A percentile compares a stretch with the other conserved stretches of the same genome.
phyloP scores from a whole-genome alignment of 768 basidiomycete genomes.

The Tylopilus rubrobrunneus region DNA sequence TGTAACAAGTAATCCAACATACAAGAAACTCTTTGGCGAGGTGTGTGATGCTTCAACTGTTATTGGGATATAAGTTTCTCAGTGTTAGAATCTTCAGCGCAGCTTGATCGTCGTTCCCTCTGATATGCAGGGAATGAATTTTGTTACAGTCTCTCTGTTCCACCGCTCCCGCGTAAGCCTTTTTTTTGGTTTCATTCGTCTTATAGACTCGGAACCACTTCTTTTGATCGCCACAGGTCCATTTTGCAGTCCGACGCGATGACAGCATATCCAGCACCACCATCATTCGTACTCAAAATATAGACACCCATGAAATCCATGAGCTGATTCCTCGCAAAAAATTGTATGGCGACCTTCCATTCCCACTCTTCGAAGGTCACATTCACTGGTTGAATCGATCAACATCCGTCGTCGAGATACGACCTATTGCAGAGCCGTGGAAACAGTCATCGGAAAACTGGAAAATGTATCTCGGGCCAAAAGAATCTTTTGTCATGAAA shows the following conservation, averaged over 20 bases:
- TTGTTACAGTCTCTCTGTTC: too few relatives aligned
- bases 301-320: too few relatives aligned
- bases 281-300: too few relatives aligned
- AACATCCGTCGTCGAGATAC: not conserved
- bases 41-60: too few relatives aligned
- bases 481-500: not conserved
- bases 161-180: too few relatives aligned
- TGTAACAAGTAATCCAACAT: conserved; percentile 17
- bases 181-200: too few relatives aligned
- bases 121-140: conserved; percentile 27
- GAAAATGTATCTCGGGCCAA: not conserved
- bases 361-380: not conserved
- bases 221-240: too few relatives aligned
- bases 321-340: not conserved
- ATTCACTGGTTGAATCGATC: not conserved
- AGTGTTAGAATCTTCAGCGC: too few relatives aligned
- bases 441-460: not conserved
- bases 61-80: too few relatives aligned
- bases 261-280: too few relatives aligned
- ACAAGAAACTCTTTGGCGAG: conserved; percentile 20
- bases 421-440: not conserved
- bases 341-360: not conserved
- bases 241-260: too few relatives aligned
- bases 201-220: too few relatives aligned
- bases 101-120: not conserved